Evolutionary conservation across 768 basidiomycete genomes (phyloP), one percentile per base, ranked within the genome.

Genomic region (Termitomyces sp.): DNA sequence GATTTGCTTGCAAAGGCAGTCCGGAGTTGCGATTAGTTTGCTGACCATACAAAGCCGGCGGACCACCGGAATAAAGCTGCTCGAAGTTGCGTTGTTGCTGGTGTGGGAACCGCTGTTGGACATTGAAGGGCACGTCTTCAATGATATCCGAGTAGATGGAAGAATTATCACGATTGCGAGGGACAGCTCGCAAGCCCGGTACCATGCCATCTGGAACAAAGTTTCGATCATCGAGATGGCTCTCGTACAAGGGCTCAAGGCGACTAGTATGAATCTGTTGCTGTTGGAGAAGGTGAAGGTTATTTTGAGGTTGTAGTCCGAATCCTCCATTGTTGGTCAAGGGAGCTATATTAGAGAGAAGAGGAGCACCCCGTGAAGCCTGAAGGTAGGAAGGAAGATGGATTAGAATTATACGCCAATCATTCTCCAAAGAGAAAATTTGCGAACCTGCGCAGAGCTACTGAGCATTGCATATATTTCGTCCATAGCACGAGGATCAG

Each of bases 141-240:
- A 84, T 67, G 15, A 81, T 76, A 36, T 91, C 91, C 42, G 82
- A 72, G 67, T 83, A 86, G 59, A 85, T 74, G 4, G 77, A 73
- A 38, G 75, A 74, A 62, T 78, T 77, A 63, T 89, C 86, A 51
- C 88, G 80, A 68, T 75, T 81, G 62, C 89, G 82, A 59, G 86
- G 83, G 51, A 83, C 85, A 43, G 80, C 81, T 43, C 92, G 86
- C 37, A 94, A 80, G 9, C 91, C 92, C 31, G 92, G 91, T 15
- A 94, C 92, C 84, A 94, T 85, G 34, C 89, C 89, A 73, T 94
- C 90, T 10, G 92, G 89, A 31, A 91, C 83, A 66, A 94, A 94
- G 66, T 81, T 85, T 63, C 91, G 81, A 67, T 91, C 90, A 56
- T 93, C 89, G 45, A 86, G 70, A 31, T 86, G 86, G 66, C 85